These are phyloP conservation scores for Cyanidioschyzon merolae DNA, from an alignment of 23 red algal genomes.

Conservation along the genomic window DNA sequence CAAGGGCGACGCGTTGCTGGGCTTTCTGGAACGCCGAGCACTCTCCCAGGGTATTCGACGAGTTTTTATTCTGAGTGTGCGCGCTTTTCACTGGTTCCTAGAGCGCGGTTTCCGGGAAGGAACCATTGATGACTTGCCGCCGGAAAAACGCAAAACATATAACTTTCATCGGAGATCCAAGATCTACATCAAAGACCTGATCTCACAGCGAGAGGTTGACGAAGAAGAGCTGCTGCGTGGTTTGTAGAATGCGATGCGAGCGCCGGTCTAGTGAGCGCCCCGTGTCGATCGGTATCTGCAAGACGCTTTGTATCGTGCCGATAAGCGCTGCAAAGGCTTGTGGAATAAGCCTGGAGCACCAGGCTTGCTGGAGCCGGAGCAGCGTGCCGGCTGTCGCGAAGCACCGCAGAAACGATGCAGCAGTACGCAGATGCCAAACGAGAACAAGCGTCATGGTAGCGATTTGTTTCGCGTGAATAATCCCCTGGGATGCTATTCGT, in stretches of 20 bases:
- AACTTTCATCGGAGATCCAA: constrained; percentile 58
- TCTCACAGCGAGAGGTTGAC: constrained; percentile 1
- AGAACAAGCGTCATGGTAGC: too few species aligned
- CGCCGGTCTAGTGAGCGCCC: too few species aligned
- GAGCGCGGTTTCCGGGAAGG: constrained; percentile 74
- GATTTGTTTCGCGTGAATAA: too few species aligned
- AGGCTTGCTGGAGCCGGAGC: too few species aligned
- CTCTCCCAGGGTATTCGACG: constrained; percentile 48
- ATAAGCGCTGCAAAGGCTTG: too few species aligned
- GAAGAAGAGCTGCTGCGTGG: constrained; percentile 5
- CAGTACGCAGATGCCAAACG: too few species aligned
- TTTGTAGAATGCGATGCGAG: neutral
- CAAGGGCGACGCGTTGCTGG: constrained; percentile 75
- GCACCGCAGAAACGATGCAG: too few species aligned
- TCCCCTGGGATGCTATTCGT: too few species aligned
- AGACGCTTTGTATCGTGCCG: too few species aligned
- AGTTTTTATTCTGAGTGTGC: constrained; percentile 79
- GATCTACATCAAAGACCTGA: constrained; percentile 64
- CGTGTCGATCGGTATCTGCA: too few species aligned
- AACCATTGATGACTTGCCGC: constrained; percentile 52
- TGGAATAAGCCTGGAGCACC: too few species aligned
- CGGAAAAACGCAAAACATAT: constrained; percentile 33
- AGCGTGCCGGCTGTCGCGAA: too few species aligned
- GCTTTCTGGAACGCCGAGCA: constrained; percentile 66
- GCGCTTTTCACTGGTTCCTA: constrained; percentile 90